Conservation (phyloP, 805 yeast genomes). For the Spathaspora girioi region DNA sequence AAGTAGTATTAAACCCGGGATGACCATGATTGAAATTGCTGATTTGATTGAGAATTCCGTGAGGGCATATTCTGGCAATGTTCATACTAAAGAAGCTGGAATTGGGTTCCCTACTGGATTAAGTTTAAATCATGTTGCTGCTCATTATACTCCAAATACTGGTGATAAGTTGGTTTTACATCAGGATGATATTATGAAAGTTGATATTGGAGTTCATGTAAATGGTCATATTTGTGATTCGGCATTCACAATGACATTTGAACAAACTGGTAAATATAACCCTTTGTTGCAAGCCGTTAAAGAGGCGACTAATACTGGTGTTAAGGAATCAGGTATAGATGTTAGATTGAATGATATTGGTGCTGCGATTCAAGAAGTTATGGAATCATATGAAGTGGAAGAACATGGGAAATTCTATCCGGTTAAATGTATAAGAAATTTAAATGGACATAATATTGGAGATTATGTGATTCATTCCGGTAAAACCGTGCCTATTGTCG, state of each 20-base stretch:
- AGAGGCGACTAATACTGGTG: constrained; percentile 93
- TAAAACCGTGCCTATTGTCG: constrained; percentile 93
- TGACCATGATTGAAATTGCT: constrained; percentile 87
- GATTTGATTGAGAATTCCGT: constrained; percentile 84
- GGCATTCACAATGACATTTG: constrained; percentile 90
- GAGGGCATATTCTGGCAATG: constrained; percentile 68
- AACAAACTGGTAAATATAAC: constrained; percentile 65
- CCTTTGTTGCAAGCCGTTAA: constrained; percentile 76
- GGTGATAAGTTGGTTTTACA: constrained; percentile 81
- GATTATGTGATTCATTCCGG: constrained; percentile 89
- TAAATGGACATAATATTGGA: constrained; percentile 91
- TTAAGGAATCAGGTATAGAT: constrained; percentile 91
- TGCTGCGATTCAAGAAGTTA: constrained; percentile 91
- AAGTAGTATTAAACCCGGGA: constrained; percentile 78
- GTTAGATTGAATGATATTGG: constrained; percentile 94
- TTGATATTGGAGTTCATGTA: constrained; percentile 94
- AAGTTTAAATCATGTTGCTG: constrained; percentile 90
- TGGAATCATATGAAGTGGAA: constrained; percentile 95
- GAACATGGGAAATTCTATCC: constrained; percentile 81
- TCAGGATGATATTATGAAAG: constrained; percentile 92
- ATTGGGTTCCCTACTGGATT: constrained; percentile 99
- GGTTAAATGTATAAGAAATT: constrained; percentile 83
- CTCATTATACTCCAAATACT: constrained; percentile 96
- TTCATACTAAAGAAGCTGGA: constrained; percentile 67
- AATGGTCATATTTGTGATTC: constrained; percentile 93